Conservation (phyloP, 2,329 filamentous ascomycete genomes). For the Penicillium brasilianum region DNA sequence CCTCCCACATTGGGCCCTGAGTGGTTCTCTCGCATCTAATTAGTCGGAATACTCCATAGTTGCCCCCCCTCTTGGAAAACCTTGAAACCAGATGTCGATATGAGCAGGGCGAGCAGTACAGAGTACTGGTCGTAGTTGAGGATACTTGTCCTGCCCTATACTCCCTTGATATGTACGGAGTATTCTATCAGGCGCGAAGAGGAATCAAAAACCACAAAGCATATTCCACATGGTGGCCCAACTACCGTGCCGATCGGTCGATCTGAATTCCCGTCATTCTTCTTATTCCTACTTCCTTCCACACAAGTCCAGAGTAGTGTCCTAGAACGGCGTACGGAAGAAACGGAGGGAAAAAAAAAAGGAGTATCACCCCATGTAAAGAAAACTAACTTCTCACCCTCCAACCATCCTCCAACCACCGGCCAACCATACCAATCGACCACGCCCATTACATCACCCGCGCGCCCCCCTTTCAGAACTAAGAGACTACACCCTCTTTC, state of each 20-base stretch:
- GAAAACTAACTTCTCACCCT: constrained; percentile 6
- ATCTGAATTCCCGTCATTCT: constrained; percentile 14
- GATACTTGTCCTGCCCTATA: neutral
- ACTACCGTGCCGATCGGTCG: constrained; percentile 24
- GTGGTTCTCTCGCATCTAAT: neutral
- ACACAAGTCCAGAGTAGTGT: neutral
- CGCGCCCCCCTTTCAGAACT: constrained; percentile 1
- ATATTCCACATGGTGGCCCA: constrained; percentile 3
- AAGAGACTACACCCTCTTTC: constrained; percentile 1
- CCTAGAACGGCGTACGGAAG: neutral
- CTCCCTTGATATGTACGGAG: neutral
- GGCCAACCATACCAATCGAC: neutral
- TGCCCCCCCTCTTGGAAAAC: neutral
- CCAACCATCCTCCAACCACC: neutral
- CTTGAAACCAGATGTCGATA: neutral
- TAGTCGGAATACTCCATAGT: constrained; percentile 1
- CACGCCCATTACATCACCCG: constrained; percentile 25
- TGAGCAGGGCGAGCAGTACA: neutral
- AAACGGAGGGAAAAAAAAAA: neutral
- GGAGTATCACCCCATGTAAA: neutral
- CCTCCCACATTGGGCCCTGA: neutral
- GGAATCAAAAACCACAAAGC: neutral
- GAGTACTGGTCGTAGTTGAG: neutral
- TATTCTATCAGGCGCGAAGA: no score
- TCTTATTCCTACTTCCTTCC: neutral